Evolutionary conservation across 805 yeast genomes (phyloP), one percentile per base, ranked within the genome.

Genomic region (Candida pini): DNA sequence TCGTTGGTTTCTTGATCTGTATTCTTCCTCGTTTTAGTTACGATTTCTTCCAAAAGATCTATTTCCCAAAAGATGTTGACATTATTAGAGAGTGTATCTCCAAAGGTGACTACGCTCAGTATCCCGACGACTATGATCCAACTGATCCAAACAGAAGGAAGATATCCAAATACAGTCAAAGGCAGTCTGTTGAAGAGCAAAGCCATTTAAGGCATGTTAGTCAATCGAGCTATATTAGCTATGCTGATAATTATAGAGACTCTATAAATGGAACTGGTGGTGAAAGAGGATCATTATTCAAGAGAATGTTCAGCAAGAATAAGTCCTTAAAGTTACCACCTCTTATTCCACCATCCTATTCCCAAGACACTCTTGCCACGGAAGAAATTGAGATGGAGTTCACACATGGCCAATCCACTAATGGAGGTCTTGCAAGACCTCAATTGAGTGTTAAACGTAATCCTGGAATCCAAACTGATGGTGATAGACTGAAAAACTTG

Each of bases 51-150:
- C 69, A 63, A 42, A 74, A 71, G 39, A 51, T 76, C 21, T 72
- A 62, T 47, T 61, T 52, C 44, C 94, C 92, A 20, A 68, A 63
- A 37, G 92, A 84, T 57, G 61, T 78, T 39, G 90, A 83, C 48
- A 78, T 84, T 43, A 69, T 84, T 35, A 63, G 92, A 49, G 92
- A 84, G 57, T 71, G 84, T 58, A 78, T 76, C 45, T 58, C 58
- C 18, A 64, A 69, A 35, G 92, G 92, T 30, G 82, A 79, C 45
- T 83, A 72, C 48, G 76, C 66, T 39, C 75, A 69, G 24, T 82
- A 78, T 52, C 88, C 88, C 9, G 60, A 54, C 9, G 69, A 73
- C 35, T 83, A 80, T 53, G 94, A 83, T 54, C 94, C 94, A 28
- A 82, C 94, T 3, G 89, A 82, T 57, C 86, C 89, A 20, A 61